Evolutionary conservation across 352 stramenopile species (phyloP).

Genomic region (Thalassiosira delicatula): DNA sequence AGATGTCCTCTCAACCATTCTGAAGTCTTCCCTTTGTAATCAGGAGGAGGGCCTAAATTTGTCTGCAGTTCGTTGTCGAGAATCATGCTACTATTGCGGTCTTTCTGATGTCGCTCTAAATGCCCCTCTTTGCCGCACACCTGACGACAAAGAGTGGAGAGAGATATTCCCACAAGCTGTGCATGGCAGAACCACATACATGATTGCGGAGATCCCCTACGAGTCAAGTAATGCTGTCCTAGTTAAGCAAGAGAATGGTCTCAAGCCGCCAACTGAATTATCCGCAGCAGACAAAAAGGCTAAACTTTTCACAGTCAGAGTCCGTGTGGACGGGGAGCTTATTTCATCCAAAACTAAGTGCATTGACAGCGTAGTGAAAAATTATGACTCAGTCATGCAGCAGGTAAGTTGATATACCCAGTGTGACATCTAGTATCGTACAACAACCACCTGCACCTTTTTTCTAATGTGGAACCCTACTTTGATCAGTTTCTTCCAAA

Average conservation of each 20-base stretch:
- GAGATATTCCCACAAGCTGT: constrained; percentile 74
- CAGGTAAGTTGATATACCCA: constrained; percentile 35
- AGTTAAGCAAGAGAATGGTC: constrained; percentile 19
- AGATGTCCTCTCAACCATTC: constrained; percentile 76
- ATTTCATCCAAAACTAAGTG: constrained; percentile 63
- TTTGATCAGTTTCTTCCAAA: constrained; percentile 75
- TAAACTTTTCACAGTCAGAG: constrained; percentile 70
- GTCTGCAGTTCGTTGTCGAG: constrained; percentile 66
- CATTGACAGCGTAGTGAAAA: constrained; percentile 59
- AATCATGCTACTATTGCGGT: constrained; percentile 81
- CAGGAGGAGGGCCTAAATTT: constrained; percentile 73
- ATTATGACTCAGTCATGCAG: constrained; percentile 72
- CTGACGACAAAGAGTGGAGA: constrained; percentile 81
- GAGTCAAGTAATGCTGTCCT: constrained; percentile 17
- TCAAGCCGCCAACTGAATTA: constrained; percentile 26
- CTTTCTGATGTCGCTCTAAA: constrained; percentile 81
- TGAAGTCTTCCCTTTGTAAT: constrained; percentile 73
- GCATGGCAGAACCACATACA: constrained; percentile 66
- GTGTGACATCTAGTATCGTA: neutral
- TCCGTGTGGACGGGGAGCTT: constrained; percentile 80
- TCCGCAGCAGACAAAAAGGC: constrained; percentile 10
- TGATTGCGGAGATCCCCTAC: constrained; percentile 73
- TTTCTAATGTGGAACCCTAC: constrained; percentile 10
- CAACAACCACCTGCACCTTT: neutral
- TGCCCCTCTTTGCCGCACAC: constrained; percentile 77